phyloP scores from a whole-genome alignment of 2,329 filamentous ascomycete genomes.

The Fusarium brevicatenulatum region DNA sequence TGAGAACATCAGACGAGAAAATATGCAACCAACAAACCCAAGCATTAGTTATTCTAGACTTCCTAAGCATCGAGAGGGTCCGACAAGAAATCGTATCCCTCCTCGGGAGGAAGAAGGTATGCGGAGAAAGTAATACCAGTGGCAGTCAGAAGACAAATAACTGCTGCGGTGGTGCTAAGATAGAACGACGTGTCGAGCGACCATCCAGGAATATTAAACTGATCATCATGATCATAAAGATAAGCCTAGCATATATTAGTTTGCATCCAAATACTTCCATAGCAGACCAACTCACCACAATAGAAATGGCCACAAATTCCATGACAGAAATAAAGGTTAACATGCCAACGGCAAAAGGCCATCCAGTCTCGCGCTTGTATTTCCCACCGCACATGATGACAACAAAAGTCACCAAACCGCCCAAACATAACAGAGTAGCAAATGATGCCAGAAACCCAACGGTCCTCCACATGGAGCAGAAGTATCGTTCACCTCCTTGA shows the following conservation, averaged over 20 bases:
- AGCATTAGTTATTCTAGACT: neutral
- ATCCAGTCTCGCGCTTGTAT: slow-evolving; percentile 81
- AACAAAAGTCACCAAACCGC: slow-evolving; percentile 80
- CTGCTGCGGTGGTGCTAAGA: slow-evolving; percentile 69
- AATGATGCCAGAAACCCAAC: slow-evolving; percentile 90
- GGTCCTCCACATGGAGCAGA: slow-evolving; percentile 92
- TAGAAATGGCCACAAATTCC: slow-evolving; percentile 79
- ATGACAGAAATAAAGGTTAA: slow-evolving; percentile 73
- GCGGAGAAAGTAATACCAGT: slow-evolving; percentile 73
- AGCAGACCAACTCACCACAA: slow-evolving; percentile 73
- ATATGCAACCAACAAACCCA: neutral
- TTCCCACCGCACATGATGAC: slow-evolving; percentile 83
- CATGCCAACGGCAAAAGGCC: slow-evolving; percentile 77
- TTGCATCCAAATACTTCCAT: neutral
- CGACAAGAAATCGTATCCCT: slow-evolving; percentile 79
- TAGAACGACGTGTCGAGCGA: slow-evolving; percentile 81
- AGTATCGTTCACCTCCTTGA: slow-evolving; percentile 68
- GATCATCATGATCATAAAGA: slow-evolving; percentile 82
- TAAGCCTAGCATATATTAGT: slow-evolving; percentile 69
- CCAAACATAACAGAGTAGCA: slow-evolving; percentile 82
- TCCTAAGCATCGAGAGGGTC: slow-evolving; percentile 63
- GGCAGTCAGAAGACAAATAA: slow-evolving; percentile 63
- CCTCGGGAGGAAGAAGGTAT: slow-evolving; percentile 78
- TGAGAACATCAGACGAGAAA: neutral
- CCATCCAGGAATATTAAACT: slow-evolving; percentile 85